Evolutionary conservation across 192 early-diverging fungal species (phyloP), one percentile per base, ranked within the genome.

Genomic region (Gamsiella multidivaricata): DNA sequence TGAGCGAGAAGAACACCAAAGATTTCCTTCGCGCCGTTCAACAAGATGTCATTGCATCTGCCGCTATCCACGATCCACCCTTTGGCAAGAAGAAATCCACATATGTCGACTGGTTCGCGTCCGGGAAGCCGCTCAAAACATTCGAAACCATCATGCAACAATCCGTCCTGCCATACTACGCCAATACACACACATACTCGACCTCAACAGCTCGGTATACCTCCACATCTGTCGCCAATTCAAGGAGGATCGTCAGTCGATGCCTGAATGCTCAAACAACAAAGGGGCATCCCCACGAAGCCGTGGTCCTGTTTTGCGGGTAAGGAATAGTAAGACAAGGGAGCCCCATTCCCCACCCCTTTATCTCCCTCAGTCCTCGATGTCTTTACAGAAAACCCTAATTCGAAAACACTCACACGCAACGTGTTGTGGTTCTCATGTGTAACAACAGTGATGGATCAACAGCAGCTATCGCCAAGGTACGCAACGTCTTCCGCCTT

Each of bases 401-500:
- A n/a, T n/a, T n/a, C n/a, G n/a, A n/a, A n/a, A n/a, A n/a, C n/a
- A n/a, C n/a, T n/a, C n/a, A n/a, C n/a, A n/a, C n/a, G n/a, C n/a
- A n/a, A n/a, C n/a, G n/a, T n/a, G n/a, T n/a, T n/a, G n/a, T n/a
- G n/a, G n/a, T n/a, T n/a, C n/a, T n/a, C n/a, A n/a, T n/a, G n/a
- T n/a, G n/a, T n/a, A n/a, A n/a, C n/a, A 58, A 39, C 47, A 74
- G 71, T 4, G 56, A 65, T 55, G 71, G 71, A 6, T 65, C 71
- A 3, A 74, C 71, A 2, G 58, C 71, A 0, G 71, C 49, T 1
- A 46, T 74, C 56, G 59, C 65, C 41, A 74, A 74, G 39, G 31
- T 74, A 29, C 71, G 71, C 0, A 74, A 60, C 49, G 71, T 74
- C 20, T 74, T 74, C 52, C 63, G 61, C 22, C 56, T 74, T 4